Evolutionary conservation across 2,329 filamentous ascomycete genomes (phyloP).

Genomic region (Alternaria longipes): DNA sequence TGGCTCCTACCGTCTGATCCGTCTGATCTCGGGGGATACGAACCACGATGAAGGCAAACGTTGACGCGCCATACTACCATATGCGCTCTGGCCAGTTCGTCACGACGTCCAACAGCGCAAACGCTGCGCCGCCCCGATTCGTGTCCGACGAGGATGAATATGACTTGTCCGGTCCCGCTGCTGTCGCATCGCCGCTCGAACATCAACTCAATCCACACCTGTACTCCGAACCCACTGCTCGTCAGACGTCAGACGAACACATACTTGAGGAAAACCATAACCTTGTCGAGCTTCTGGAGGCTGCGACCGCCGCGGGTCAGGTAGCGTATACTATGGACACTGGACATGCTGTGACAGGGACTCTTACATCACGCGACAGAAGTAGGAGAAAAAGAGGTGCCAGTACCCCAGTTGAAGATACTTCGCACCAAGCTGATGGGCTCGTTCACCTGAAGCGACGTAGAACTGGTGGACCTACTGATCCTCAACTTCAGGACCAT

Average conservation of each 20-base stretch:
- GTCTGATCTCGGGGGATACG: conserved; percentile 23
- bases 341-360: conserved; percentile 3
- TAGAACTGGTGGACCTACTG: conserved; percentile 27
- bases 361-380: conserved; percentile 16
- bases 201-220: conserved; percentile 25
- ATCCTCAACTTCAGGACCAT: conserved; percentile 20
- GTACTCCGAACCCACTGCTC: conserved; percentile 25
- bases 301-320: conserved; percentile 48
- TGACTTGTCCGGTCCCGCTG: conserved; percentile 26
- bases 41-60: conserved; percentile 45
- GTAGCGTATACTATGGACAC: conserved; percentile 27
- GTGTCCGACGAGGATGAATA: conserved; percentile 34
- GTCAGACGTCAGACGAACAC: conserved; percentile 25
- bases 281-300: conserved; percentile 49
- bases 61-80: conserved; percentile 47
- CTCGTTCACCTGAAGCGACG: conserved; percentile 31
- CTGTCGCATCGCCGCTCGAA: conserved; percentile 22
- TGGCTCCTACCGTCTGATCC: conserved; percentile 13
- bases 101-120: conserved; percentile 33
- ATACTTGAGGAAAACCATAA: conserved; percentile 43
- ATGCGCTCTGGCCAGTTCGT: conserved; percentile 41
- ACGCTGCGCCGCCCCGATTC: conserved; percentile 28
- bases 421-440: conserved; percentile 12
- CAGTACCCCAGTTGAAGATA: conserved; percentile 19
- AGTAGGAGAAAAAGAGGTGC: conserved; percentile 41